Evolutionary conservation across 495 filamentous ascomycete genomes (phyloP), one percentile per base, ranked within the genome.

Genomic region (Symbiotaphrina buchneri): DNA sequence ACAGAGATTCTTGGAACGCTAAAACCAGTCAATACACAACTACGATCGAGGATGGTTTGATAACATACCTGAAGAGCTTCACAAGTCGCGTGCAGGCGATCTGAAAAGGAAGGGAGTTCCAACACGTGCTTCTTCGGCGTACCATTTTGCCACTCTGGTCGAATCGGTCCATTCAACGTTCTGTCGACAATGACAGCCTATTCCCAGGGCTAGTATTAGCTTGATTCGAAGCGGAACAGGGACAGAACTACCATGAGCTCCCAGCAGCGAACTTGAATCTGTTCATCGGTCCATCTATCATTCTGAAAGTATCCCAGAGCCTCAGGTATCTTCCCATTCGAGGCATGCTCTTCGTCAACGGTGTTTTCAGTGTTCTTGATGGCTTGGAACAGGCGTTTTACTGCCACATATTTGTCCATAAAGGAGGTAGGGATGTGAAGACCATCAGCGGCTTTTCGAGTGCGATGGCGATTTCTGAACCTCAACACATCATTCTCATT

Each of bases 1-100:
- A 11, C 29, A 31, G 13, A 37, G 10, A 6, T 19, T 34, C 34
- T 37, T 37, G 6, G 21, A 19, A 11, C 13, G 13, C 34, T 37
- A 3, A 32, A 32, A 20, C 10, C 18, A 32, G 30, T 23, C 15
- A 32, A 24, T 11, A 25, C 10, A 7, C 2, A 7, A 10, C 3
- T 27, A 8, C 13, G 3, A 11, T 23, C n/a, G 10, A 25, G 10
- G 30, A 32, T 28, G 30, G 4, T 4, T 17, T 3, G 33, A 7
- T 8, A 8, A 34, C 30, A 16, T 33, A 37, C 30, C 13, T 5
- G 13, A 4, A 20, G 28, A 18, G 27, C 28, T 15, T 30, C 11
- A 0, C 15, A 37, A 37, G 15, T 20, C 6, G 21, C 19, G 19
- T 28, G 19, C 17, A 28, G 17, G 21, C n/a, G 31, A 18, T 33